Base-by-base conservation (phyloP, 371 early-diverging fungal genomes). In the Mortierella polycephala region DNA sequence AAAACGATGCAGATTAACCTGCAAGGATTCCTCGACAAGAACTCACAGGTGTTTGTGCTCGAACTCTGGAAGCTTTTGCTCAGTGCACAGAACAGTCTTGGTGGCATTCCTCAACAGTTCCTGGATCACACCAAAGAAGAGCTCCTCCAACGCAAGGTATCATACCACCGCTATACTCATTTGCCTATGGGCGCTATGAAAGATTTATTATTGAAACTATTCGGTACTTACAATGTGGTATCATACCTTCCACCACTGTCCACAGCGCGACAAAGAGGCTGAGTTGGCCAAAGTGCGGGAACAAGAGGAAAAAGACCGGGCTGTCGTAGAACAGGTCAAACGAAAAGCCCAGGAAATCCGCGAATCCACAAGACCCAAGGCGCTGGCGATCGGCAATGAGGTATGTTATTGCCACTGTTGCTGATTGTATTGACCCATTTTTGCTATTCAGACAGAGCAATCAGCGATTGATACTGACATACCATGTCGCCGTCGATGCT, bases 21-120 rank as follows among this genome's bases (percentile, higher is more conserved):
- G n/a, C 96, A 96, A 1, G 97, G 97, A 14, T 98, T 98, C 79
- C 81, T 98, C 50, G 96, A 96, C 69, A 84, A 86, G 58, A 93
- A 95, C 50, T 86, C 99, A 4, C 86, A 87, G 49, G 72, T 67
- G 8, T 98, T 98, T 82, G 88, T 97, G 69, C 83, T 88, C 47
- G 94, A 94, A 62, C 88, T 98, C 8, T 98, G 98, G 97, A 84
- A 85, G n/a, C 83, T 96, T 23, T 84, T 98, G 20, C 69, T 97
- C 46, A 94, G 94, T 74, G 98, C 98, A 2, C 97, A 97, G 71
- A 87, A 85, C 52, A 88, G 89, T 56, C 81, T 88, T 12, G 89
- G 90, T 52, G 98, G 98, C 8, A 94, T 98, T 63, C 98, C 98
- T 0, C 83, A 90, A 47, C 83, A 84, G 54, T 92, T 97, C 75